A percentile compares a stretch with the other conserved stretches of the same genome.
phyloP scores from a whole-genome alignment of 2,329 filamentous ascomycete species.

The Fusarium cyanostomum region DNA sequence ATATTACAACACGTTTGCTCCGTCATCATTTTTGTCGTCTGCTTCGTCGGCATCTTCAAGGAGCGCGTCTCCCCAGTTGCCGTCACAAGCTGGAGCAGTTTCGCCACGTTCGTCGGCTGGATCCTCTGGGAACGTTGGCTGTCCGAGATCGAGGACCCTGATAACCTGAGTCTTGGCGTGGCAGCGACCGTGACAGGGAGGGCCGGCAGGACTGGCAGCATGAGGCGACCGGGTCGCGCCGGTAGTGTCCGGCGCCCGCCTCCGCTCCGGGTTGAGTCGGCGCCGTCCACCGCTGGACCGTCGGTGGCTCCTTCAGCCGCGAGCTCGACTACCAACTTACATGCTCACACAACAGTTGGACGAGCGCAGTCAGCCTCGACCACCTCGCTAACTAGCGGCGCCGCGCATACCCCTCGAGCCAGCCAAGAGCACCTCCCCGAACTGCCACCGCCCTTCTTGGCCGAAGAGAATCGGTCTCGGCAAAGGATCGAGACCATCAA shows the following conservation, averaged over 20 bases:
- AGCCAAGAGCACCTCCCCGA: constrained; percentile 46
- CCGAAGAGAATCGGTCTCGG: constrained; percentile 55
- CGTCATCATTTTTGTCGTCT: constrained; percentile 92
- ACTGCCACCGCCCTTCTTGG: constrained; percentile 43
- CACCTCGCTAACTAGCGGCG: constrained; percentile 58
- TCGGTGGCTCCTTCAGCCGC: constrained; percentile 49
- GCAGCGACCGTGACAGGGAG: constrained; percentile 48
- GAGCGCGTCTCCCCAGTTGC: constrained; percentile 89
- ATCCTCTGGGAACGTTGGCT: constrained; percentile 92
- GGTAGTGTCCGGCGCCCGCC: constrained; percentile 51
- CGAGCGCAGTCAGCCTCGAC: constrained; percentile 64
- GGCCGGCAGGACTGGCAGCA: constrained; percentile 49
- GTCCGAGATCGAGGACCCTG: constrained; percentile 69
- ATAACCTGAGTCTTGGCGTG: constrained; percentile 52
- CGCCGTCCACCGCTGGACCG: constrained; percentile 37
- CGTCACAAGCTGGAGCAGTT: constrained; percentile 84
- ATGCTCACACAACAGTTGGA: constrained; percentile 36
- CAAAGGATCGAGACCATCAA: constrained; percentile 82
- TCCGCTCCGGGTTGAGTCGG: constrained; percentile 43
- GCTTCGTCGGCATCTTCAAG: constrained; percentile 90
- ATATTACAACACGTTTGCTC: constrained; percentile 98
- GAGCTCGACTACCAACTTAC: constrained; percentile 59
- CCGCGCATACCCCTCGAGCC: constrained; percentile 39
- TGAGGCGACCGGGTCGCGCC: constrained; percentile 48
- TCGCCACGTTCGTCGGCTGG: constrained; percentile 88